phyloP scores from a whole-genome alignment of 1,139 yeast species.

The Yamadazyma pseudoaaseri region DNA sequence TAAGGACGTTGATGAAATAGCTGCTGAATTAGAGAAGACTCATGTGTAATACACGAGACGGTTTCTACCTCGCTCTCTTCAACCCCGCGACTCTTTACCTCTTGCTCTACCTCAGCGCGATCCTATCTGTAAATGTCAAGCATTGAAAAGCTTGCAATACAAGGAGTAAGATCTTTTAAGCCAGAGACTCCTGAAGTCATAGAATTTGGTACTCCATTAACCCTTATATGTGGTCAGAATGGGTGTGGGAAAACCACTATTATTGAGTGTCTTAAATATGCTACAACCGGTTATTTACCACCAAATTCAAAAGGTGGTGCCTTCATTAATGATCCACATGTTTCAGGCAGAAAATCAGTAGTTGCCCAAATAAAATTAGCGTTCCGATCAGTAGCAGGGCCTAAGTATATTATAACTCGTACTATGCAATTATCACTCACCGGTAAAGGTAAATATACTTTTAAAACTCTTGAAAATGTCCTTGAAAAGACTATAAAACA shows the following conservation, averaged over 20 bases:
- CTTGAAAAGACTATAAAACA: constrained; percentile 65
- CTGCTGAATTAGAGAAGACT: constrained; percentile 57
- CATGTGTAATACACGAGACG: constrained; percentile 40
- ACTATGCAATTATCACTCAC: constrained; percentile 74
- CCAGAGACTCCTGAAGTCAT: constrained; percentile 80
- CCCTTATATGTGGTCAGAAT: constrained; percentile 92
- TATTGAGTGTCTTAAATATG: constrained; percentile 89
- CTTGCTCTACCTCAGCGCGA: no score
- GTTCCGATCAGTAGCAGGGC: constrained; percentile 70
- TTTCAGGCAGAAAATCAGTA: constrained; percentile 73
- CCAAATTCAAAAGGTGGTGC: constrained; percentile 98
- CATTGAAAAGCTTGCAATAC: constrained; percentile 74
- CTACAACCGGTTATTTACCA: constrained; percentile 94
- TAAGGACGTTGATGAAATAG: constrained; percentile 55
- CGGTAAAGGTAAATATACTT: constrained; percentile 49
- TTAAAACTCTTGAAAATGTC: constrained; percentile 91
- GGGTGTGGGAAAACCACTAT: constrained; percentile 99
- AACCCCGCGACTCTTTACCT: no score
- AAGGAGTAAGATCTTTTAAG: constrained; percentile 90
- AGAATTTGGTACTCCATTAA: constrained; percentile 86
- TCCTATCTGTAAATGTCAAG: constrained; percentile 74
- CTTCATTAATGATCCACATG: constrained; percentile 89
- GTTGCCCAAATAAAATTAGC: constrained; percentile 90
- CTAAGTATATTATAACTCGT: constrained; percentile 82
- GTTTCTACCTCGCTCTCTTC: not conserved